Evolutionary conservation across 2,329 filamentous ascomycete genomes (phyloP).

Genomic region (Calonectria multiphialidica): DNA sequence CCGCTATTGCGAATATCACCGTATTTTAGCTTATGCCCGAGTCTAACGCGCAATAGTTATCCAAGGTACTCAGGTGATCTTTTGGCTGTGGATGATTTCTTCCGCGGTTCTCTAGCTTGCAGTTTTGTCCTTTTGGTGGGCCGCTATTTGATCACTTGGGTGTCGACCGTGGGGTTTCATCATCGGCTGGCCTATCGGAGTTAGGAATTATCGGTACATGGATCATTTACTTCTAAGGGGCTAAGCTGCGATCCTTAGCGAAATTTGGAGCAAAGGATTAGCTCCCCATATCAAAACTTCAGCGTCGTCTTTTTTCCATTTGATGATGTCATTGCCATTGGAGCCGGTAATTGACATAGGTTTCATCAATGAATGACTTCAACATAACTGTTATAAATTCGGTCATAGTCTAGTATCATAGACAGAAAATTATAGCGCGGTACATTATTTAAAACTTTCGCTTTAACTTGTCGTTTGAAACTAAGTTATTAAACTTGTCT

Average conservation of each 20-base stretch:
- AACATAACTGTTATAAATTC: no score
- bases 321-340: no score
- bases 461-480: no score
- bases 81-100: constrained; percentile 66
- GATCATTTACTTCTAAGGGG: background rate
- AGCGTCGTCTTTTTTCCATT: background rate
- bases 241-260: background rate
- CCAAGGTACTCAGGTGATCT: constrained; percentile 62
- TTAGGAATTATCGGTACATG: constrained; percentile 4
- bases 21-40: no score
- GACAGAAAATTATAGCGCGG: no score
- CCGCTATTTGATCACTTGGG: constrained; percentile 6
- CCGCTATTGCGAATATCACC: constrained; percentile 53
- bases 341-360: no score
- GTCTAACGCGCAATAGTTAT: constrained; percentile 47
- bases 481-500: no score
- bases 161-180: background rate
- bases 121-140: background rate
- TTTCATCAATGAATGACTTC: no score
- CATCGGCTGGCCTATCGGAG: background rate
- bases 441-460: no score
- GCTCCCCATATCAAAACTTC: background rate
- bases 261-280: constrained; percentile 6
- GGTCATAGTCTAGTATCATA: no score
- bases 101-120: constrained; percentile 30